Evolutionary conservation across 257 asterid genomes (phyloP).

Genomic region (Craterostigma plantagineum): DNA sequence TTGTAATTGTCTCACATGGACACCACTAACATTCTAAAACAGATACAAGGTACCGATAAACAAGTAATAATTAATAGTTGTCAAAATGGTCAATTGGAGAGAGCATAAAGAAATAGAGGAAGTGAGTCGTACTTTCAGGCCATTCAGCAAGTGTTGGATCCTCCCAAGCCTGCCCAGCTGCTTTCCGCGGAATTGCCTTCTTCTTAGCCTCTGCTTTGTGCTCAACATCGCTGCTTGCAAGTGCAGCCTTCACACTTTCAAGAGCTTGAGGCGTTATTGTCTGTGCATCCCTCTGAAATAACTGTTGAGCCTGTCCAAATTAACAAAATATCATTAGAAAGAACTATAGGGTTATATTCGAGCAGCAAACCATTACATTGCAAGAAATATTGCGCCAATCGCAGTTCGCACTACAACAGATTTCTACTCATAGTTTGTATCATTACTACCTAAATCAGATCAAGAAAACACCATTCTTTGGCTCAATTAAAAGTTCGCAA

Average conservation of each 20-base stretch:
- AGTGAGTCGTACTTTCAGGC: constrained; percentile 72
- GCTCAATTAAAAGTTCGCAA: background rate
- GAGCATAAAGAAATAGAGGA: background rate
- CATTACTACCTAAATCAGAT: no score
- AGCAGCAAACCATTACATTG: background rate
- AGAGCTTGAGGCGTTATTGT: constrained; percentile 93
- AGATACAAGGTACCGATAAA: no score
- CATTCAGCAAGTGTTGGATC: constrained; percentile 94
- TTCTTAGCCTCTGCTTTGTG: constrained; percentile 91
- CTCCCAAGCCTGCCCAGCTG: constrained; percentile 92
- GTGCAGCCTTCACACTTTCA: constrained; percentile 93
- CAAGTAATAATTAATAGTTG: no score
- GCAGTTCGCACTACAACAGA: no score
- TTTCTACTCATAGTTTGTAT: no score
- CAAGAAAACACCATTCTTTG: no score
- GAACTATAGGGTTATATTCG: background rate
- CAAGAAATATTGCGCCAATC: background rate
- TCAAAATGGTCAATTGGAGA: no score
- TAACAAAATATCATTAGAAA: constrained; percentile 8
- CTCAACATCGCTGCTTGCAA: constrained; percentile 81
- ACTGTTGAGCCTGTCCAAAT: constrained; percentile 67
- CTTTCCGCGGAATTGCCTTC: constrained; percentile 90
- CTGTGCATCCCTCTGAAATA: constrained; percentile 94
- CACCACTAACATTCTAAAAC: no score
- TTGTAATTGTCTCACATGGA: no score